Evolutionary conservation across 345 rosid genomes (phyloP), one percentile per base, ranked within the genome.

Genomic region (Excoecaria cochinchinensis): DNA sequence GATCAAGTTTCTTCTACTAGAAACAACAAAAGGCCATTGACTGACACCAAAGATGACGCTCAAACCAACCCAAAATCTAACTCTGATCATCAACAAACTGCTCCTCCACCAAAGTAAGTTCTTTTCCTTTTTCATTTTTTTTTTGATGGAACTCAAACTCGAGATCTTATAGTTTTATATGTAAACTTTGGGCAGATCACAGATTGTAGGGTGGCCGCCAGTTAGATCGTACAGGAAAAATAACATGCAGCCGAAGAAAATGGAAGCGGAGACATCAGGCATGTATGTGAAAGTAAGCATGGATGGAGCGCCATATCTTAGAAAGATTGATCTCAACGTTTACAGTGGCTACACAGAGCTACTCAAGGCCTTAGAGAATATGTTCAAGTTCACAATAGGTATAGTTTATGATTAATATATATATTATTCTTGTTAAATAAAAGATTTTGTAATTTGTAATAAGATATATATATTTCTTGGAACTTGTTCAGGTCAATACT

Each of bases 151-250:
- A 31, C 31, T 31, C 31, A 31, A 31, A 31, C 31, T 31, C 31
- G 31, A 31, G 31, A 31, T 31, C 31, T 31, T 31, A 31, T 22
- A 24, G 40, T 64, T 52, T 8, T 21, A 61, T 38, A 58, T 50
- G 17, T 70, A 3, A 42, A 44, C 13, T 61, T 8, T 70, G 50
- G 39, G 16, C 86, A 94, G 98, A 83, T 87, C 82, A 53, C 97
- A 88, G 73, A 83, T 89, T 38, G 94, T 94, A 21, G 97, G 98
- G 16, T 94, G 97, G 98, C 98, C 98, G 58, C 98, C 98, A 13
- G 76, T 94, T 77, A 71, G 90, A 79, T 91, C 97, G n/a, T 89
- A 84, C 84, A 71, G 95, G 87, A 92, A 89, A 79, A 92, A 92
- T 76, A 84, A 48, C 74, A 42, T 90, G 60, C 85, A 81, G 61